phyloP scores from a whole-genome alignment of 176 grass and related monocot species.

The Urochloa ruziziensis region DNA sequence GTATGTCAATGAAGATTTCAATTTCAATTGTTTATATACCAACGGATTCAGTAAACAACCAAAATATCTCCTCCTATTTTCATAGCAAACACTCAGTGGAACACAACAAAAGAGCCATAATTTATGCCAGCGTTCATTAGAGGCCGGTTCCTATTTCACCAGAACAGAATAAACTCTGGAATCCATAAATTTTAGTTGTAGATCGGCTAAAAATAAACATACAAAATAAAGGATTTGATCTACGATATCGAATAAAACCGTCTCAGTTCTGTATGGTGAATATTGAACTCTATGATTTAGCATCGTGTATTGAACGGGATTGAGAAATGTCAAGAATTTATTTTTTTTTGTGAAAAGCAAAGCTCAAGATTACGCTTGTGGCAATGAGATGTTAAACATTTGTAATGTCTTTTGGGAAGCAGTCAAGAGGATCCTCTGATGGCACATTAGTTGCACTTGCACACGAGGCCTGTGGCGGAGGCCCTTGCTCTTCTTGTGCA shows the following conservation, averaged over 20 bases:
- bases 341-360: too few relatives aligned
- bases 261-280: neutral
- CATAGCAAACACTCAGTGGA: neutral
- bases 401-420: constrained; percentile 36
- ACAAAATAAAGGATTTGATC: neutral
- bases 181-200: neutral
- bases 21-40: neutral
- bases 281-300: neutral
- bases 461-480: too few relatives aligned
- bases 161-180: neutral
- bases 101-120: neutral
- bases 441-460: too few relatives aligned
- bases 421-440: too few relatives aligned
- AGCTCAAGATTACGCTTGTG: too few relatives aligned
- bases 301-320: neutral
- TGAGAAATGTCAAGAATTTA: too few relatives aligned
- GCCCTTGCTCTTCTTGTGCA: constrained; percentile 42
- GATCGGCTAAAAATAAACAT: neutral
- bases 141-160: neutral
- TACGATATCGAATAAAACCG: neutral
- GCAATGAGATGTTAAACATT: neutral
- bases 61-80: neutral
- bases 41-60: neutral
- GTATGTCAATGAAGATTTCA: neutral
- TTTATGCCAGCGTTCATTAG: neutral